Evolutionary conservation across 2,329 filamentous ascomycete genomes (phyloP), one percentile per base, ranked within the genome.

Genomic region (Talaromyces marneffei): DNA sequence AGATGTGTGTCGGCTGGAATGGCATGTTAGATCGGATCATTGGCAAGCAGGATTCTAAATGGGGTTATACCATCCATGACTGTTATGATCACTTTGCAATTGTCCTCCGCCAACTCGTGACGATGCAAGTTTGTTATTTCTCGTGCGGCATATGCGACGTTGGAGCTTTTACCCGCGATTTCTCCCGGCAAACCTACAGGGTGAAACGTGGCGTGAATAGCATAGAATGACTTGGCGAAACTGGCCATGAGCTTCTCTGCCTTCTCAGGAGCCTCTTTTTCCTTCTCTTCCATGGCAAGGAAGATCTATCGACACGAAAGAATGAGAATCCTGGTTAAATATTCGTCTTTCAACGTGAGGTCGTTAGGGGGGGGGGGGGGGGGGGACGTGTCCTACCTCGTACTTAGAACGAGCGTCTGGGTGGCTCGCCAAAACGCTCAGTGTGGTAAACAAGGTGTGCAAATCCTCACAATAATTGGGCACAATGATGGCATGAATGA

Each of bases 401-500:
- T 90, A 90, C 54, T 81, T 83, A 66, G 77, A 78, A 60, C 79
- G 78, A 29, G 88, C 87, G 66, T 84, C 82, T 0, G 84, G 80
- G 68, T 90, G 88, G 29, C 82, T 87, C 6, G 86, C 86, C 63
- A 90, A 74, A 20, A 90, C 87, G 46, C 86, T 83, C 18, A 90
- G 74, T 0, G 88, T 90, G 69, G 89, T 86, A 64, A 83, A 80
- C 50, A 90, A 77, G 0, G 85, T 88, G 62, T 88, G 85, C 60
- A 85, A 76, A 60, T 89, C 86, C 71, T 91, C 88, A 73, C 88
- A 88, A 76, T 90, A 91, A 68, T 89, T 89, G 20, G 88, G 88
- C 46, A 91, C 80, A 64, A 90, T 78, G 64, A 90, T 87, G 16
- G 83, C 85, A 69, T 89, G 85, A 37, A 88, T 75, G 61, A 87